These are phyloP conservation scores for Polyporus tsugae DNA, from an alignment of 1,284 basidiomycete species.

Conservation along the genomic window DNA sequence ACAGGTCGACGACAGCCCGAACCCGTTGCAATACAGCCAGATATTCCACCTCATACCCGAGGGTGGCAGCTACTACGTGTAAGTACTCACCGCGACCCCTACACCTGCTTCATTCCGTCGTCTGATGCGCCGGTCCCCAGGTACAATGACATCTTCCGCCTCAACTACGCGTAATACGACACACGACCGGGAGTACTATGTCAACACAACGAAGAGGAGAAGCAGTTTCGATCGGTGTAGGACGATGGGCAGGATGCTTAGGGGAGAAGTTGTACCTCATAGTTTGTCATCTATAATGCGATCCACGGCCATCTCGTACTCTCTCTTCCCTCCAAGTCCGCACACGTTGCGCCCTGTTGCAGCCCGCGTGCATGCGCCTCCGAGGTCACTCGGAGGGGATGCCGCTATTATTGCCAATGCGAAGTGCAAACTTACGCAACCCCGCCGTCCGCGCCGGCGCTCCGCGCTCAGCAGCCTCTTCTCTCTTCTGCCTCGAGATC, in stretches of 20 bases:
- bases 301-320: constrained; percentile 5
- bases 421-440: neutral
- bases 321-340: neutral
- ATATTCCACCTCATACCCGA: constrained; percentile 92
- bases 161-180: constrained; percentile 60
- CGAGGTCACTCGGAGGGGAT: neutral
- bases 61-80: constrained; percentile 86
- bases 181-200: constrained; percentile 5
- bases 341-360: neutral
- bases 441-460: neutral
- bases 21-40: constrained; percentile 90
- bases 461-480: neutral
- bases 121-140: constrained; percentile 45
- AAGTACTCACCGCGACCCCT: constrained; percentile 41
- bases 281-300: constrained; percentile 35
- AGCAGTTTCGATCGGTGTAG: constrained; percentile 31
- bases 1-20: constrained; percentile 81
- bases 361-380: neutral
- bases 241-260: constrained; percentile 26
- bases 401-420: neutral
- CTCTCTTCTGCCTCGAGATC: neutral
- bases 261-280: constrained; percentile 37
- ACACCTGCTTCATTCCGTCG: neutral
- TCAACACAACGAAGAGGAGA: constrained; percentile 10
- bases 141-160: constrained; percentile 90